phyloP scores from a whole-genome alignment of 305 asterid genomes.

The Fraxinus albicans region DNA sequence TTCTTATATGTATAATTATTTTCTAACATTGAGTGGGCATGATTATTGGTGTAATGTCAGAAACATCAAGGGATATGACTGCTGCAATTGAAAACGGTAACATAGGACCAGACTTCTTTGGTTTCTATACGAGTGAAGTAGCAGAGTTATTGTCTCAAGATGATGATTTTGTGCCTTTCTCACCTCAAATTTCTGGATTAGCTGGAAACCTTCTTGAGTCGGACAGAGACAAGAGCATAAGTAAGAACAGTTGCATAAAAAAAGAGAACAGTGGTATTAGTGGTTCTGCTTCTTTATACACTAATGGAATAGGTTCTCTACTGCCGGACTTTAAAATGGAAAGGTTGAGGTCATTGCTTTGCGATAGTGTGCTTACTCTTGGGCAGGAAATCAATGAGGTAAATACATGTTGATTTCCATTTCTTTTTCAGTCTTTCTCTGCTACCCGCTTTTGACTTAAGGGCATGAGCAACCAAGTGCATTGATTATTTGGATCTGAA shows the following conservation, averaged over 20 bases:
- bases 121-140: slow-evolving; percentile 48
- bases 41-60: slow-evolving; percentile 35
- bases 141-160: slow-evolving; percentile 51
- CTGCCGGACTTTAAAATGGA: slow-evolving; percentile 53
- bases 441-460: not conserved
- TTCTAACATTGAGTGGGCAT: not conserved
- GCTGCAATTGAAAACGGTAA: slow-evolving; percentile 24
- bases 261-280: slow-evolving; percentile 10
- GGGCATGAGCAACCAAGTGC: not conserved
- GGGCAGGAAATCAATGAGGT: slow-evolving; percentile 81
- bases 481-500: not conserved
- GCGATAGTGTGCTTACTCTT: slow-evolving; percentile 55
- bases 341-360: slow-evolving; percentile 54
- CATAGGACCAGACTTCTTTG: slow-evolving; percentile 71
- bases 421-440: not conserved
- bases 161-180: slow-evolving; percentile 41
- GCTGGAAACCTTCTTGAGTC: slow-evolving; percentile 25
- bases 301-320: slow-evolving; percentile 56
- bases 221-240: slow-evolving; percentile 18
- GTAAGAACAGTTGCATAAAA: slow-evolving; percentile 22
- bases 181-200: slow-evolving; percentile 26
- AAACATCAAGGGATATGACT: slow-evolving; percentile 22
- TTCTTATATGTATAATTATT: not conserved
- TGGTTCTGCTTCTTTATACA: slow-evolving; percentile 43
- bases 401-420: slow-evolving; percentile 7